A percentile compares a stretch with the other conserved stretches of the same genome.
These are phyloP conservation scores for Mycosphaerella arachidis DNA, from an alignment of 2,329 filamentous ascomycete species.

Conservation along the genomic window DNA sequence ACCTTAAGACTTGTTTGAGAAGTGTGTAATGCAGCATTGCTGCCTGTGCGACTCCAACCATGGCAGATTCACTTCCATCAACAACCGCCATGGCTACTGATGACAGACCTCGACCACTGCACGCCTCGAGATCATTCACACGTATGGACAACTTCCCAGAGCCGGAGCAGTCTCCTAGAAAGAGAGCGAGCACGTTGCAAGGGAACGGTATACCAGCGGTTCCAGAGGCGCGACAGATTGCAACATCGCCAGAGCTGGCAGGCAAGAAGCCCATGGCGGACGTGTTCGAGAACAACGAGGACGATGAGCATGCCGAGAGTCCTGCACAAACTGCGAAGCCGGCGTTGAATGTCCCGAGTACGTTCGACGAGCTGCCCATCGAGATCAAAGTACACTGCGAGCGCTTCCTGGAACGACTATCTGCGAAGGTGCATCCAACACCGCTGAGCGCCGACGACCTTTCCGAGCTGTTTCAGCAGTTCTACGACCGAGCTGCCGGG, in stretches of 20 bases:
- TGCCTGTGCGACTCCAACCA: slow-evolving; percentile 1
- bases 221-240: slow-evolving; percentile 39
- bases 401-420: slow-evolving; percentile 86
- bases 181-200: slow-evolving; percentile 46
- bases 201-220: slow-evolving; percentile 40
- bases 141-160: slow-evolving; percentile 39
- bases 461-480: slow-evolving; percentile 87
- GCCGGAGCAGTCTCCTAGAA: slow-evolving; percentile 33
- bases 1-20: background rate
- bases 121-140: slow-evolving; percentile 47
- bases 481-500: slow-evolving; percentile 74
- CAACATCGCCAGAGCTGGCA: slow-evolving; percentile 31
- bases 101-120: slow-evolving; percentile 33
- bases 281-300: slow-evolving; percentile 40
- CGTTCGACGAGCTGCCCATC: slow-evolving; percentile 86
- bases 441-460: slow-evolving; percentile 80
- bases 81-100: slow-evolving; percentile 13
- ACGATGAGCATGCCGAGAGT: slow-evolving; percentile 30
- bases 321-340: slow-evolving; percentile 23
- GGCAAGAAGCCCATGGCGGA: slow-evolving; percentile 36
- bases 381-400: slow-evolving; percentile 88
- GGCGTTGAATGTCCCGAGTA: slow-evolving; percentile 50
- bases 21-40: background rate
- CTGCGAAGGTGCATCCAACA: slow-evolving; percentile 76
- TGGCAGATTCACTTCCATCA: slow-evolving; percentile 10